Base-by-base conservation (phyloP, 257 asterid species). In the Solanum bulbocastanum region DNA sequence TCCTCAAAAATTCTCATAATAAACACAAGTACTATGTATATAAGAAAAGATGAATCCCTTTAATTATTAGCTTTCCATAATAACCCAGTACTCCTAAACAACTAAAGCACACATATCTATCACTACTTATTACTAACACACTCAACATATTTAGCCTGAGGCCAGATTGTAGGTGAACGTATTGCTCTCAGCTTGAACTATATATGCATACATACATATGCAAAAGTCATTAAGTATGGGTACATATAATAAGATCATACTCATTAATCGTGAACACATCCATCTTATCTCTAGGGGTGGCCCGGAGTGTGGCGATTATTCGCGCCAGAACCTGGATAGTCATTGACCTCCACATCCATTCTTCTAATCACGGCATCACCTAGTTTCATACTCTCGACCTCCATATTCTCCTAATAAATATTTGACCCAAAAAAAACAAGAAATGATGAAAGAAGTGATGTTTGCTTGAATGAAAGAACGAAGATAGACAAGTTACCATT, bases 241-340 rank as follows among this genome's bases (percentile, higher is more conserved):
- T 15, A 20, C 36, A 71, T 9, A 72, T 5, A 33, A 72, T 33
- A 72, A 33, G 7, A 30, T 72, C 3, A 72, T 40, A 33, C 14
- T 71, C 25, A 33, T 33, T 72, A 33, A 33, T 72, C 20, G 14
- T 33, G 79, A 20, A 18, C 56, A 46, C 56, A 46, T n/a, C 8
- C 3, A 33, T 39, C 56, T 33, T 92, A 91, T 92, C 66, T 89
- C 89, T 23, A 86, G 39, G 87, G 91, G 89, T 65, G 96, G 90
- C 89, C 72, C 5, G 98, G 98, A 9, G 92, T 94, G 88, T 94
- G 98, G 72, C 94, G 95, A 88, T 93, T 90, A 83, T 93, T 94
- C 49, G 98, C 95, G 66, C 95, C 95, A 4, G 95, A 90, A 79
- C 96, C 95, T 39, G 96, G 95, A 88, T 94, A 94, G 60, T 94